Percentiles rank a stretch among this genome's conserved stretches.
These are phyloP conservation scores for Heritiera fomes DNA, from an alignment of 345 rosid genomes.

Conservation along the genomic window DNA sequence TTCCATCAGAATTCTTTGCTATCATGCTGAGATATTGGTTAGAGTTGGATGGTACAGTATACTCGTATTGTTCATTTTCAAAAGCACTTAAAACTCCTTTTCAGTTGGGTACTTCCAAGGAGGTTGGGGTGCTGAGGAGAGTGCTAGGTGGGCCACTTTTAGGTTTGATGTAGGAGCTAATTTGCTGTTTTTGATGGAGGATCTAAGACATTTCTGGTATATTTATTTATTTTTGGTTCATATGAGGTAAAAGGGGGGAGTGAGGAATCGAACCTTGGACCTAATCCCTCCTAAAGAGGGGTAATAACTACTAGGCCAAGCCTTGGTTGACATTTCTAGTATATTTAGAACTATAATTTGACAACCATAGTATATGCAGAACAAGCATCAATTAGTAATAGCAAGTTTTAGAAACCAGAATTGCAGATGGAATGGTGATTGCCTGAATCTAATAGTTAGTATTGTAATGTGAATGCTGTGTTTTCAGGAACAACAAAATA, in stretches of 20 bases:
- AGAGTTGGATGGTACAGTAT: background rate
- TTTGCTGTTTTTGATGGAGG: background rate
- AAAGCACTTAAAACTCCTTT: background rate
- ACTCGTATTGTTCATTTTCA: background rate
- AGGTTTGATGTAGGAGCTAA: background rate
- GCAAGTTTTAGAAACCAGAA: background rate
- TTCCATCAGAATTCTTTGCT: background rate
- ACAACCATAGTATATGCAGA: background rate
- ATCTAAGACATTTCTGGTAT: background rate
- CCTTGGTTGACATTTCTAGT: background rate
- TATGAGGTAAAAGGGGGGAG: too few species aligned
- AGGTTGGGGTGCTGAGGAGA: background rate
- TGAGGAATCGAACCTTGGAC: too few species aligned
- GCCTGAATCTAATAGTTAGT: background rate
- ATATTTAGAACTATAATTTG: background rate
- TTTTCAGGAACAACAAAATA: background rate
- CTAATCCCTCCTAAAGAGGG: too few species aligned
- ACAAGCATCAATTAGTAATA: background rate
- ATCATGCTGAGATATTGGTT: constrained; percentile 7
- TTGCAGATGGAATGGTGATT: background rate
- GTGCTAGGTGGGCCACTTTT: too few species aligned
- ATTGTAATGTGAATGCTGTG: background rate
- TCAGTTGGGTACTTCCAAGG: background rate
- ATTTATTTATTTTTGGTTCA: background rate
- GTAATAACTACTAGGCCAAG: too few species aligned